Evolutionary conservation across 495 filamentous ascomycete genomes (phyloP).

Genomic region (Copromyces sp.): DNA sequence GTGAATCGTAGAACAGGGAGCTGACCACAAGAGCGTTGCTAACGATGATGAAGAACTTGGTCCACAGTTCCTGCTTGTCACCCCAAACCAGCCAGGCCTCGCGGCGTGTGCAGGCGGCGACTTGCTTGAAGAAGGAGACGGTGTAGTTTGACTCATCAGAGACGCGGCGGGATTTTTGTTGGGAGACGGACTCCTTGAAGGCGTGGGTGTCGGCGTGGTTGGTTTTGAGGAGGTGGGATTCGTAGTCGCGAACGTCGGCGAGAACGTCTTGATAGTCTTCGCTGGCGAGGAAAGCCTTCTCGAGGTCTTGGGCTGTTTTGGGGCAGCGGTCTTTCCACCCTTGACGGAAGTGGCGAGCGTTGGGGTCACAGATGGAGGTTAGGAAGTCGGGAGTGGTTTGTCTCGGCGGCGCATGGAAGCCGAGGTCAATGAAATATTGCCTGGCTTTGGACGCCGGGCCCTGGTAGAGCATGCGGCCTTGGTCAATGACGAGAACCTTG

Average conservation of each 20-base stretch:
- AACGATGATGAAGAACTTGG: slow-evolving; percentile 44
- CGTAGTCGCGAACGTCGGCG: slow-evolving; percentile 40
- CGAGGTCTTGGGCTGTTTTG: slow-evolving; percentile 61
- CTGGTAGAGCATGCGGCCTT: slow-evolving; percentile 60
- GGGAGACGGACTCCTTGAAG: slow-evolving; percentile 40
- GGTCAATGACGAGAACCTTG: slow-evolving; percentile 55
- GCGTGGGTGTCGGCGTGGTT: slow-evolving; percentile 29
- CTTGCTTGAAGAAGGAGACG: slow-evolving; percentile 46
- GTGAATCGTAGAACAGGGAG: slow-evolving; percentile 63
- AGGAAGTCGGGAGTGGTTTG: slow-evolving; percentile 62
- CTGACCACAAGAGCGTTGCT: slow-evolving; percentile 71
- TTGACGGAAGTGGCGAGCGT: slow-evolving; percentile 47
- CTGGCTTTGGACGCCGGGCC: slow-evolving; percentile 48
- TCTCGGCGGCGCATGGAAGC: slow-evolving; percentile 44
- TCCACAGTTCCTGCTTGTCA: slow-evolving; percentile 48
- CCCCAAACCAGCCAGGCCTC: slow-evolving; percentile 52
- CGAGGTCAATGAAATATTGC: slow-evolving; percentile 52
- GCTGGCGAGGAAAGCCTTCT: slow-evolving; percentile 48
- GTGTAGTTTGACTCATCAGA: slow-evolving; percentile 43
- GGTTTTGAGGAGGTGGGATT: slow-evolving; percentile 24
- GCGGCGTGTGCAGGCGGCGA: slow-evolving; percentile 43
- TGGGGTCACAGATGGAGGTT: slow-evolving; percentile 59
- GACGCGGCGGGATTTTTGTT: slow-evolving; percentile 26
- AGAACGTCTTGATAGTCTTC: slow-evolving; percentile 37
- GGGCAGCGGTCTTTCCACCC: slow-evolving; percentile 58